These are phyloP conservation scores for Sistotremastrum suecicum DNA, from an alignment of 768 basidiomycete species.

Conservation along the genomic window DNA sequence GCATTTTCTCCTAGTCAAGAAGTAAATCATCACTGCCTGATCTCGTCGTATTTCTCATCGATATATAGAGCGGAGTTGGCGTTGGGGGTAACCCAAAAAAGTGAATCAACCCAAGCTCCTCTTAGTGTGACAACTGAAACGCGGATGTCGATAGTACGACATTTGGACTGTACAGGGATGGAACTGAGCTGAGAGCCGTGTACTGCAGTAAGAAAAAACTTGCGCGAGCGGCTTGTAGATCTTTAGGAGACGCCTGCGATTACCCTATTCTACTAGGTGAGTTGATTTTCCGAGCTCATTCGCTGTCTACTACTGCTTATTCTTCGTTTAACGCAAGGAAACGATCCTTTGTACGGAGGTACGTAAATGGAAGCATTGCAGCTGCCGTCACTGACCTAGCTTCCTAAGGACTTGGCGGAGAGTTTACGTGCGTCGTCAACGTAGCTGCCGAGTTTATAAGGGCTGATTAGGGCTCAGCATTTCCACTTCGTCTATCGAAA, in stretches of 20 bases:
- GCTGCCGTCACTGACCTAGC: neutral
- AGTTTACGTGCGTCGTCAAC: slow-evolving; percentile 46
- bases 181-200: slow-evolving; percentile 61
- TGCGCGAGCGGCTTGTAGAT: slow-evolving; percentile 53
- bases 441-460: neutral
- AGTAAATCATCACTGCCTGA: slow-evolving; percentile 21
- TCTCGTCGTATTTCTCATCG: neutral
- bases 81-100: slow-evolving; percentile 53
- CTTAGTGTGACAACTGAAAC: neutral
- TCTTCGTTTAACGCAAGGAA: slow-evolving; percentile 27
- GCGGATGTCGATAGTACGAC: slow-evolving; percentile 33
- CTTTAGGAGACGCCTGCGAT: slow-evolving; percentile 50
- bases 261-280: slow-evolving; percentile 64
- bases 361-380: slow-evolving; percentile 7
- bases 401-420: slow-evolving; percentile 51
- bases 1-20: slow-evolving; percentile 64
- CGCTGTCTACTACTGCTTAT: neutral
- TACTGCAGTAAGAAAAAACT: slow-evolving; percentile 56
- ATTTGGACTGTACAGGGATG: slow-evolving; percentile 64
- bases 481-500: slow-evolving; percentile 58
- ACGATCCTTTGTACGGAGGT: slow-evolving; percentile 74
- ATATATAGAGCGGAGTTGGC: slow-evolving; percentile 53
- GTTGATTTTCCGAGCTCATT: slow-evolving; percentile 2
- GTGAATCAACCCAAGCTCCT: slow-evolving; percentile 20
- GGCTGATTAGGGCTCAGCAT: slow-evolving; percentile 28